Conservation (phyloP, 2,329 filamentous ascomycete species). For the Leptographium procerum region DNA sequence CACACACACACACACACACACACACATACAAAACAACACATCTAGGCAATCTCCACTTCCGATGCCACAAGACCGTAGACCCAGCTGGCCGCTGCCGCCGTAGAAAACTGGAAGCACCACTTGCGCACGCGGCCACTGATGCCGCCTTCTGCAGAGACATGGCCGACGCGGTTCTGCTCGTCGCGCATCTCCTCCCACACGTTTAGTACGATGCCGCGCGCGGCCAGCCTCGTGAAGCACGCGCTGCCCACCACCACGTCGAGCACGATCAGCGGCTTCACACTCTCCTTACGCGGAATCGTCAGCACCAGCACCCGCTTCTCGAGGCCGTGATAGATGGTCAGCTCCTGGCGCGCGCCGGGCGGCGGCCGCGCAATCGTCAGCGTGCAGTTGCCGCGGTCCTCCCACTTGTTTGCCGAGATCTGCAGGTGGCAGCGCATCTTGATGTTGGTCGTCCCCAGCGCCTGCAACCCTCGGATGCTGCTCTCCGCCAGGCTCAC, state of each 20-base stretch:
- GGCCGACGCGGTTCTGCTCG: slow-evolving; percentile 43
- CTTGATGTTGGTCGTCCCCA: slow-evolving; percentile 69
- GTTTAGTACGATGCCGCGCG: slow-evolving; percentile 77
- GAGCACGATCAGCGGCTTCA: slow-evolving; percentile 52
- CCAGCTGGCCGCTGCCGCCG: slow-evolving; percentile 40
- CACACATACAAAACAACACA: background rate
- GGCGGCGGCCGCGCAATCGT: slow-evolving; percentile 68
- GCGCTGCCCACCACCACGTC: slow-evolving; percentile 78
- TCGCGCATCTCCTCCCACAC: slow-evolving; percentile 71
- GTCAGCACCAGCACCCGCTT: slow-evolving; percentile 75
- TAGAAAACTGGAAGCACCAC: slow-evolving; percentile 52
- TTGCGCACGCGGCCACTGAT: slow-evolving; percentile 46
- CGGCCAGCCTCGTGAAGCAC: slow-evolving; percentile 73
- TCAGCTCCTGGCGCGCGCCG: slow-evolving; percentile 46
- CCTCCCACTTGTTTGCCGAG: slow-evolving; percentile 71
- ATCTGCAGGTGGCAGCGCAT: slow-evolving; percentile 78
- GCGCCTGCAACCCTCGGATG: slow-evolving; percentile 37
- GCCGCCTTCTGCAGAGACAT: slow-evolving; percentile 38
- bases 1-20: background rate
- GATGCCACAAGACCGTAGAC: slow-evolving; percentile 45
- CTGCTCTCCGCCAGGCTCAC: slow-evolving; percentile 41
- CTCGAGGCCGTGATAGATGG: slow-evolving; percentile 56
- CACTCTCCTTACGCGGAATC: slow-evolving; percentile 50
- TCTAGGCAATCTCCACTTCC: slow-evolving; percentile 27
- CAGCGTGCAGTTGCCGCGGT: slow-evolving; percentile 74